Conservation (phyloP, 2,329 filamentous ascomycete species). For the Plenodomus lindquistii region DNA sequence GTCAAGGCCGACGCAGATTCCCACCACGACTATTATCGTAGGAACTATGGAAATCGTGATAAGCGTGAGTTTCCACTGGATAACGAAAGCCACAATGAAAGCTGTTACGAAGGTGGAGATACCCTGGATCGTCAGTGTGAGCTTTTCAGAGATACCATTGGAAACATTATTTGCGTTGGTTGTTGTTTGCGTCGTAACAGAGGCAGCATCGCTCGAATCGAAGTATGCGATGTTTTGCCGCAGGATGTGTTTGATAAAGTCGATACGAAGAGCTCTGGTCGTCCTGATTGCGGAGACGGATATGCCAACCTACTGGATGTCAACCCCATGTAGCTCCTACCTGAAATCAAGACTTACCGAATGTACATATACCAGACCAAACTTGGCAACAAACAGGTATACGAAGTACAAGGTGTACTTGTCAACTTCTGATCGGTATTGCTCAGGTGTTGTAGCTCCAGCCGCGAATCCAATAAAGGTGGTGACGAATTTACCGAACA, state of each 20-base stretch:
- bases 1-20: slow-evolving; percentile 40
- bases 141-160: slow-evolving; percentile 69
- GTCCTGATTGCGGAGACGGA: slow-evolving; percentile 58
- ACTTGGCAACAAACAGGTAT: slow-evolving; percentile 69
- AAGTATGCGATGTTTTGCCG: slow-evolving; percentile 48
- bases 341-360: slow-evolving; percentile 15
- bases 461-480: slow-evolving; percentile 50
- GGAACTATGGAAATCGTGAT: slow-evolving; percentile 63
- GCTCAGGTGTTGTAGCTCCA: slow-evolving; percentile 34
- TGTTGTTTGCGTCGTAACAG: slow-evolving; percentile 92
- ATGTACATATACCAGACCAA: slow-evolving; percentile 61
- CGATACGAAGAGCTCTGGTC: slow-evolving; percentile 57
- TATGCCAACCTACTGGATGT: slow-evolving; percentile 37
- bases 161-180: slow-evolving; percentile 93
- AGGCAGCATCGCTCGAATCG: slow-evolving; percentile 88
- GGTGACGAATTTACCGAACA: slow-evolving; percentile 57
- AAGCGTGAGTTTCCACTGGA: slow-evolving; percentile 90
- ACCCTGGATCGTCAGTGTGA: slow-evolving; percentile 50
- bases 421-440: slow-evolving; percentile 46
- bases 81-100: slow-evolving; percentile 88
- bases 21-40: slow-evolving; percentile 42
- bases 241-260: slow-evolving; percentile 68
- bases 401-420: slow-evolving; percentile 65
- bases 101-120: slow-evolving; percentile 69
- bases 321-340: slow-evolving; percentile 1